Conservation (phyloP, 345 rosid species). For the Cardamine resedifolia region DNA sequence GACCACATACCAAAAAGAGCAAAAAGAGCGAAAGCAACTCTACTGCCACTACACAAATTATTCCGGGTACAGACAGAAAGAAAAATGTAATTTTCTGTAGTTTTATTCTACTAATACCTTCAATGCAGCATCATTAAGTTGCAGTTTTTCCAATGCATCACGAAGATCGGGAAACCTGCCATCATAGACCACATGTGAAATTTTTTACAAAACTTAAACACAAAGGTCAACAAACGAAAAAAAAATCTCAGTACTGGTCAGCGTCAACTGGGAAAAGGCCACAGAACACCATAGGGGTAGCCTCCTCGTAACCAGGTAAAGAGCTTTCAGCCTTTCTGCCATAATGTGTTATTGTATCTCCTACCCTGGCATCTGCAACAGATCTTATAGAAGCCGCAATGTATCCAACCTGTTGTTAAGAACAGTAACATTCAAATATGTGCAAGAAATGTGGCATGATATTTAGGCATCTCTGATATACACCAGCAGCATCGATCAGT, state of each 20-base stretch:
- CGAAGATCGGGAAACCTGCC: slow-evolving; percentile 88
- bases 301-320: slow-evolving; percentile 94
- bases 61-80: background rate
- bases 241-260: slow-evolving; percentile 70
- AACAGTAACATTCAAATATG: slow-evolving; percentile 15
- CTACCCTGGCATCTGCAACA: slow-evolving; percentile 98
- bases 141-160: slow-evolving; percentile 95
- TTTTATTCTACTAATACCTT: slow-evolving; percentile 51
- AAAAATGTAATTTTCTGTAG: background rate
- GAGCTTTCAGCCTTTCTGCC: slow-evolving; percentile 72
- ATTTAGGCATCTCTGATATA: slow-evolving; percentile 7
- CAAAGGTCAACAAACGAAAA: background rate
- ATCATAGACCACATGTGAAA: slow-evolving; percentile 30
- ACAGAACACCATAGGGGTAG: slow-evolving; percentile 98
- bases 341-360: slow-evolving; percentile 81
- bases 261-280: slow-evolving; percentile 99
- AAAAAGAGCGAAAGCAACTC: background rate
- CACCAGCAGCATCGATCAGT: background rate
- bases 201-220: slow-evolving; percentile 5
- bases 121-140: slow-evolving; percentile 95
- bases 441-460: slow-evolving; percentile 8
- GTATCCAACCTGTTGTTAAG: slow-evolving; percentile 77
- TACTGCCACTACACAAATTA: background rate
- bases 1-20: background rate
- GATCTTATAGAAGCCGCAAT: slow-evolving; percentile 92